phyloP scores from a whole-genome alignment of 2,329 filamentous ascomycete genomes.

The Neopestalotiopsis sp. region DNA sequence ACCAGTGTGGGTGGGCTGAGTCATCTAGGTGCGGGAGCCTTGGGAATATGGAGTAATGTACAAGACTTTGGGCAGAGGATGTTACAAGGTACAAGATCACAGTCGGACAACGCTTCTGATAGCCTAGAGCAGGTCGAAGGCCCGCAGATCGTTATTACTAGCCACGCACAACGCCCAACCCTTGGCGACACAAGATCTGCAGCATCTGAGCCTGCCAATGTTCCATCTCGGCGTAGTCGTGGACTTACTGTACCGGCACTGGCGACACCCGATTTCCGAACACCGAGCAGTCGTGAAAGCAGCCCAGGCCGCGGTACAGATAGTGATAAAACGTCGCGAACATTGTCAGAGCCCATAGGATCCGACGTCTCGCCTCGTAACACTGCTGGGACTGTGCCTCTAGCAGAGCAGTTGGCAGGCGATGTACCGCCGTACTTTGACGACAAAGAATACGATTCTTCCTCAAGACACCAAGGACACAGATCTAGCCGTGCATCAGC shows the following conservation, averaged over 20 bases:
- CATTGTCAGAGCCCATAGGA: slow-evolving; percentile 37
- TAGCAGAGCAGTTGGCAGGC: not conserved
- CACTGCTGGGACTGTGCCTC: not conserved
- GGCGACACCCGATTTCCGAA: slow-evolving; percentile 32
- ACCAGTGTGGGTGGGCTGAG: not conserved
- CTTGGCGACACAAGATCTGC: slow-evolving; percentile 27
- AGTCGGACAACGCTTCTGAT: not conserved
- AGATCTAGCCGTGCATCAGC: slow-evolving; percentile 23
- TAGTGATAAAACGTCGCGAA: slow-evolving; percentile 24
- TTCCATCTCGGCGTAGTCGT: slow-evolving; percentile 27
- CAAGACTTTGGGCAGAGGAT: slow-evolving; percentile 34
- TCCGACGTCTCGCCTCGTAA: slow-evolving; percentile 30
- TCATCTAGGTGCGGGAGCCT: slow-evolving; percentile 20
- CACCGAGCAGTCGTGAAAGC: slow-evolving; percentile 36
- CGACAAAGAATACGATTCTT: slow-evolving; percentile 11
- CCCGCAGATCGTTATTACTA: slow-evolving; percentile 45
- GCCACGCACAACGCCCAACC: slow-evolving; percentile 33
- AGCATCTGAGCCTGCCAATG: slow-evolving; percentile 24
- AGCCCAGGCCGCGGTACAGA: slow-evolving; percentile 28
- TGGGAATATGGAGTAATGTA: slow-evolving; percentile 33
- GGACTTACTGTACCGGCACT: slow-evolving; percentile 39
- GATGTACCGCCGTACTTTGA: slow-evolving; percentile 13
- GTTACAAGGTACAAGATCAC: slow-evolving; percentile 19
- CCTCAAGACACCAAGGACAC: slow-evolving; percentile 18
- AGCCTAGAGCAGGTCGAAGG: slow-evolving; percentile 20